Conservation (phyloP, 257 asterid species). For the Solanum habrochaites region DNA sequence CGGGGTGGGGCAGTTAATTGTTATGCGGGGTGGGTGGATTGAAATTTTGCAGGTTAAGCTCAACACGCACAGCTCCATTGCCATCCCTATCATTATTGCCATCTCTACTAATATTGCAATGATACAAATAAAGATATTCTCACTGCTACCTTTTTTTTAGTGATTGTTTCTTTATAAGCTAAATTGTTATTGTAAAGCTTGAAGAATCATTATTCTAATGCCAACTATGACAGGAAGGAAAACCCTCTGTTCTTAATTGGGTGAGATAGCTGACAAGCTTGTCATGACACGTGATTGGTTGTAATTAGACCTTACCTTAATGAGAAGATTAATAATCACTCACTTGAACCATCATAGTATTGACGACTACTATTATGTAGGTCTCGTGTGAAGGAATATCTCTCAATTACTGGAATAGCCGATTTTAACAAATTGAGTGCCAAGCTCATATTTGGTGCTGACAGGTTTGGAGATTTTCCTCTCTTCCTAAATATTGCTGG, state of each 20-base stretch:
- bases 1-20: too few relatives aligned
- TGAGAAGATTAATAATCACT: not conserved
- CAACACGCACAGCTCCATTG: too few relatives aligned
- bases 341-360: not conserved
- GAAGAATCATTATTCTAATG: not conserved
- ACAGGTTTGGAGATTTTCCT: constrained; percentile 29
- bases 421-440: constrained; percentile 85
- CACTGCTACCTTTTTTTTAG: not conserved
- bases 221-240: constrained; percentile 54
- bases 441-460: constrained; percentile 70
- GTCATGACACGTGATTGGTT: constrained; percentile 49
- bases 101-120: not conserved
- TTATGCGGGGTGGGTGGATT: too few relatives aligned
- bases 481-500: not conserved
- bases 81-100: too few relatives aligned
- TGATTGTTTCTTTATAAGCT: not conserved
- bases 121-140: not conserved
- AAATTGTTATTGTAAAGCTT: not conserved
- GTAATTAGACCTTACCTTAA: not conserved
- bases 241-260: constrained; percentile 73
- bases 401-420: constrained; percentile 65
- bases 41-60: too few relatives aligned
- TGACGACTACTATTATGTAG: constrained; percentile 13
- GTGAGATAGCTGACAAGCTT: constrained; percentile 71
- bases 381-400: constrained; percentile 76